phyloP scores from a whole-genome alignment of 208 protist species.

The Acanthamoeba sp. region DNA sequence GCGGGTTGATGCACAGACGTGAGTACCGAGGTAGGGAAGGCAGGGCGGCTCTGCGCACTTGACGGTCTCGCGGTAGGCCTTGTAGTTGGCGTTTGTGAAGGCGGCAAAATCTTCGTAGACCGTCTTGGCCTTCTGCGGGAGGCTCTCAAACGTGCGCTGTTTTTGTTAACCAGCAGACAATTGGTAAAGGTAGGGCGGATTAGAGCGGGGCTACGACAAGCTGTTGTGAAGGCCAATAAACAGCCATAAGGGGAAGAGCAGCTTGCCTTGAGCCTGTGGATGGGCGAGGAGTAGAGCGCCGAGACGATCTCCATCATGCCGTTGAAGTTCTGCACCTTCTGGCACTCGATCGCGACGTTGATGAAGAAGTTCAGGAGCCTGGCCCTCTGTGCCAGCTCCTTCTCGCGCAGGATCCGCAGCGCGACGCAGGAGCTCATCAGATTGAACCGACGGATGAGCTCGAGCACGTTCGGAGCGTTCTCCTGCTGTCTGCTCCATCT shows the following conservation, averaged over 20 bases:
- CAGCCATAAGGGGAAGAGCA: not conserved
- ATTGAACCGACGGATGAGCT: conserved; percentile 52
- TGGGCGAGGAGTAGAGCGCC: conserved; percentile 2
- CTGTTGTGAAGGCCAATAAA: too few relatives aligned
- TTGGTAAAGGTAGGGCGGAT: not conserved
- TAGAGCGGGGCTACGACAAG: too few relatives aligned
- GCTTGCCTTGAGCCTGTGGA: conserved; percentile 23
- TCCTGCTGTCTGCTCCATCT: conserved; percentile 59
- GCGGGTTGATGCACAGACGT: conserved; percentile 8
- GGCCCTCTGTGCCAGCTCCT: not conserved
- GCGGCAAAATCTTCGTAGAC: conserved; percentile 32
- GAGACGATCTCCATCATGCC: conserved; percentile 75
- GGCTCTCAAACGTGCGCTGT: conserved; percentile 9
- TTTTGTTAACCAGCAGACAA: not conserved
- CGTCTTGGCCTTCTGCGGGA: conserved; percentile 26
- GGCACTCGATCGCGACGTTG: conserved; percentile 63
- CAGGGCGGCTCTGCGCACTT: conserved; percentile 60
- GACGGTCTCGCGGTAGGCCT: conserved; percentile 59
- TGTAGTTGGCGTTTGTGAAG: conserved; percentile 64
- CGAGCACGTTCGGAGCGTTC: conserved; percentile 42
- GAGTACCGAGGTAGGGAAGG: conserved; percentile 80
- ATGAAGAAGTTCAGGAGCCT: conserved; percentile 69
- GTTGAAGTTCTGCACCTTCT: conserved; percentile 72
- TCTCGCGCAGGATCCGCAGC: conserved; percentile 34
- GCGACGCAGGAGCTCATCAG: conserved; percentile 62